A percentile compares a stretch with the other conserved stretches of the same genome.
Evolutionary conservation across 768 basidiomycete genomes (phyloP).

Genomic region (Trametes maxima): DNA sequence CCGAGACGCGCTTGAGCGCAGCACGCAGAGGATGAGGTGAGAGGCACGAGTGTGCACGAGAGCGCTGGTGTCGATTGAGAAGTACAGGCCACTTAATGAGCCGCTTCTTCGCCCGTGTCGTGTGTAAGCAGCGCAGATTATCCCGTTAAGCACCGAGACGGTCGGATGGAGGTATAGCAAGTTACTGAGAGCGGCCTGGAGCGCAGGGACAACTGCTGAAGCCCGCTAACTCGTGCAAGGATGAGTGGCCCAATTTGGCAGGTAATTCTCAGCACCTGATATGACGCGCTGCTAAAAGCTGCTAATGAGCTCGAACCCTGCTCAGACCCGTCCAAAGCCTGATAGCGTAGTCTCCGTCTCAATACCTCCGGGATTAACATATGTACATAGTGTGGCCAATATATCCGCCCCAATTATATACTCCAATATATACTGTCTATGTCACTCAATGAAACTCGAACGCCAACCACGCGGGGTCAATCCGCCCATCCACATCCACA

Average conservation of each 20-base stretch:
- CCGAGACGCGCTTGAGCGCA: too few species aligned
- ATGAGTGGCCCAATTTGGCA: slow-evolving; percentile 1
- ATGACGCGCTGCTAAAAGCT: background rate
- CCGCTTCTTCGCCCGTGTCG: too few species aligned
- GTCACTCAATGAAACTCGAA: slow-evolving; percentile 49
- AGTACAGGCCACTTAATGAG: too few species aligned
- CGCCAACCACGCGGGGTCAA: slow-evolving; percentile 59
- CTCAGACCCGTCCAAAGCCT: too few species aligned
- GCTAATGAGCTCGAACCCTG: too few species aligned
- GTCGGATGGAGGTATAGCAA: background rate
- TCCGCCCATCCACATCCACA: slow-evolving; percentile 58
- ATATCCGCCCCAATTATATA: background rate
- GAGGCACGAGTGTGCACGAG: too few species aligned
- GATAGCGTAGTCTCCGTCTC: background rate
- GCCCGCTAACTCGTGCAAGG: background rate
- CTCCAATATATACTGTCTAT: background rate
- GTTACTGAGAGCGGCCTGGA: background rate
- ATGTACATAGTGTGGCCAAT: too few species aligned
- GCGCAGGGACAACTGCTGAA: background rate
- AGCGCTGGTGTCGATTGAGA: too few species aligned
- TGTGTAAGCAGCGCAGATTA: too few species aligned
- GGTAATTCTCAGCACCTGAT: slow-evolving; percentile 10
- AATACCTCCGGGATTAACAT: background rate
- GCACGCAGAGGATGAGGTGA: too few species aligned
- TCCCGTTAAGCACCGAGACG: too few species aligned